Percentiles rank a stretch among this genome's conserved stretches.
Conservation (phyloP, 2,329 filamentous ascomycete genomes). For the Diaporthe eres region DNA sequence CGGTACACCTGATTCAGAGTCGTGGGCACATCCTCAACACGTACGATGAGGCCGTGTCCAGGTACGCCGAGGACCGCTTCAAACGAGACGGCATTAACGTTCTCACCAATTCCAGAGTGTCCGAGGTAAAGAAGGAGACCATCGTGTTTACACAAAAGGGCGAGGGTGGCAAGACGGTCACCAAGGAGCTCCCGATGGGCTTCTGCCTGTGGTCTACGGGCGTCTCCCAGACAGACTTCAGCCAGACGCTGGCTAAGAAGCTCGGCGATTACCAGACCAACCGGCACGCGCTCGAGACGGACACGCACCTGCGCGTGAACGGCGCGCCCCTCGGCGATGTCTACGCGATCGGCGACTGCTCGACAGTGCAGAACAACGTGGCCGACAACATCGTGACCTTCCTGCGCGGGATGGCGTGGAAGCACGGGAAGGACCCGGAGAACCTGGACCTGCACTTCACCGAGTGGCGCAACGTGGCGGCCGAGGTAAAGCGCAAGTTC, state of each 20-base stretch:
- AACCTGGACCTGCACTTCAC: conserved; percentile 87
- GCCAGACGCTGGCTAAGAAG: conserved; percentile 81
- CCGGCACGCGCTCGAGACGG: conserved; percentile 91
- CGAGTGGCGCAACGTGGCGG: conserved; percentile 90
- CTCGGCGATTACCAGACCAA: conserved; percentile 86
- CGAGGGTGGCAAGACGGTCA: conserved; percentile 79
- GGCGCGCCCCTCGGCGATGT: conserved; percentile 94
- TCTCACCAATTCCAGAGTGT: conserved; percentile 92
- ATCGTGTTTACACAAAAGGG: conserved; percentile 91
- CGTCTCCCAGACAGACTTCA: conserved; percentile 87
- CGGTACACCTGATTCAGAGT: conserved; percentile 96
- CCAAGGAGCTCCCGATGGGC: conserved; percentile 94
- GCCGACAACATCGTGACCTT: conserved; percentile 93
- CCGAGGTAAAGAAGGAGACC: conserved; percentile 85
- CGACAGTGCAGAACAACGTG: conserved; percentile 97
- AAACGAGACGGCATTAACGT: conserved; percentile 92
- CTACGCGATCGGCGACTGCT: conserved; percentile 95
- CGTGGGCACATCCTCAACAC: conserved; percentile 97
- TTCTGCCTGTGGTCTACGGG: conserved; percentile 99
- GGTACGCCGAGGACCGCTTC: conserved; percentile 92
- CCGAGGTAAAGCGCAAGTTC: conserved; percentile 88
- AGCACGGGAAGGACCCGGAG: conserved; percentile 90
- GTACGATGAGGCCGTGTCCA: conserved; percentile 94
- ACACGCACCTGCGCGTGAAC: conserved; percentile 89
- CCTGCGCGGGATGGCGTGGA: conserved; percentile 89